These are phyloP conservation scores for Pythium aphanidermatum DNA, from an alignment of 352 stramenopile genomes.

Conservation along the genomic window DNA sequence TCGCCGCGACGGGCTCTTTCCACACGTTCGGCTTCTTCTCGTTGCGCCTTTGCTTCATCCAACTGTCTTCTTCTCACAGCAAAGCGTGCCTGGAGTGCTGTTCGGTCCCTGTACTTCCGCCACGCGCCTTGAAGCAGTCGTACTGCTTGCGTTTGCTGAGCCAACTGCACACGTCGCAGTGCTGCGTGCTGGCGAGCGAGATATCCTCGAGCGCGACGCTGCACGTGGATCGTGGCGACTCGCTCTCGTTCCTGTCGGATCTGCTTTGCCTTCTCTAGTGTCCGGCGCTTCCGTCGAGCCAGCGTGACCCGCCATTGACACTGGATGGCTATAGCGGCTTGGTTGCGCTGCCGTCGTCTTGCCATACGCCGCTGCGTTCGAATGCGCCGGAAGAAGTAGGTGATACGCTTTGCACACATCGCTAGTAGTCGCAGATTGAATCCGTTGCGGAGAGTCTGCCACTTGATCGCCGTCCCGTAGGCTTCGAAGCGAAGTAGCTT, in stretches of 20 bases:
- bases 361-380: constrained; percentile 24
- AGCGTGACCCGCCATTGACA: constrained; percentile 6
- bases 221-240: constrained; percentile 8
- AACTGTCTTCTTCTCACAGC: constrained; percentile 19
- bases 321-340: constrained; percentile 31
- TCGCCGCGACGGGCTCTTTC: constrained; percentile 6
- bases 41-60: constrained; percentile 21
- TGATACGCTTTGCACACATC: constrained; percentile 35
- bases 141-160: neutral
- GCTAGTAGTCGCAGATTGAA: constrained; percentile 49
- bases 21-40: constrained; percentile 21
- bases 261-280: neutral
- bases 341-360: constrained; percentile 10
- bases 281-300: neutral
- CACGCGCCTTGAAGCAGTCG: constrained; percentile 6
- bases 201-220: constrained; percentile 12
- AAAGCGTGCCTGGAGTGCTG: constrained; percentile 13
- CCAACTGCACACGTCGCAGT: constrained; percentile 6
- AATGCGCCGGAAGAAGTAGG: constrained; percentile 43
- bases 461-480: constrained; percentile 46
- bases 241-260: constrained; percentile 14
- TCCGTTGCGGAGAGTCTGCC: constrained; percentile 46
- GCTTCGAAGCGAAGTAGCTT: constrained; percentile 49
- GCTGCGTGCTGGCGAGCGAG: constrained; percentile 12
- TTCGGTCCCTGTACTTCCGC: constrained; percentile 3